Conservation (phyloP, 2,329 filamentous ascomycete species). For the Colletotrichum musicola region DNA sequence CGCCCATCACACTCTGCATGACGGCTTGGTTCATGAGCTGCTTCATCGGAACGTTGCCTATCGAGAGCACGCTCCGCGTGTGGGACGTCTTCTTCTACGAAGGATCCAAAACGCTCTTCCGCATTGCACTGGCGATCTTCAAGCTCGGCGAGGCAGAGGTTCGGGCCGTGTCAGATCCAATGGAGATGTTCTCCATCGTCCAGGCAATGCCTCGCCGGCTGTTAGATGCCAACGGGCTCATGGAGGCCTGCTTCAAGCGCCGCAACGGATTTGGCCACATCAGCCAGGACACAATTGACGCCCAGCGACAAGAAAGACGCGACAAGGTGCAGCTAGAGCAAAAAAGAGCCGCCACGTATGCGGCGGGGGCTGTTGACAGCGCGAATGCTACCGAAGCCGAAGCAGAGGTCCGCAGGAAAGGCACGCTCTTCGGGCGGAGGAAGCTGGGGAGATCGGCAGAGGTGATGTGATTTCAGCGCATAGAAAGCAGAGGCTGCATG, state of each 20-base stretch:
- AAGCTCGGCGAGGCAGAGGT: constrained; percentile 88
- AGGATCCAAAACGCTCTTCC: constrained; percentile 92
- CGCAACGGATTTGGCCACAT: constrained; percentile 85
- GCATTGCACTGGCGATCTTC: constrained; percentile 91
- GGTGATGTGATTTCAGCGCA: constrained; percentile 20
- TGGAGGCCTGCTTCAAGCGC: constrained; percentile 86
- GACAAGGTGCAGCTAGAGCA: constrained; percentile 62
- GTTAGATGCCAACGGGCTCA: constrained; percentile 83
- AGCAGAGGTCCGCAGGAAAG: constrained; percentile 54
- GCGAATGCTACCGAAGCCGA: constrained; percentile 50
- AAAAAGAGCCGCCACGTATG: constrained; percentile 42
- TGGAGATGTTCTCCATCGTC: constrained; percentile 96
- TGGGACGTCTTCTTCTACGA: constrained; percentile 98
- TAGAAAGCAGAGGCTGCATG: constrained; percentile 22
- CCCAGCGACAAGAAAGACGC: constrained; percentile 77
- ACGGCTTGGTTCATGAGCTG: constrained; percentile 99
- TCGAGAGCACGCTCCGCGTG: constrained; percentile 90
- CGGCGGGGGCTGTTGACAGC: constrained; percentile 43
- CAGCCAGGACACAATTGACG: constrained; percentile 85
- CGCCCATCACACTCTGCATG: constrained; percentile 91
- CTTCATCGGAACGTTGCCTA: constrained; percentile 91
- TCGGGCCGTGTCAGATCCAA: constrained; percentile 82
- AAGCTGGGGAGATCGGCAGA: constrained; percentile 45
- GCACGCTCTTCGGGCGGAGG: constrained; percentile 60
- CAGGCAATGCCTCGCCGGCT: constrained; percentile 86